Base-by-base conservation (phyloP, 2,329 filamentous ascomycete genomes). In the Tolypocladium sp. region DNA sequence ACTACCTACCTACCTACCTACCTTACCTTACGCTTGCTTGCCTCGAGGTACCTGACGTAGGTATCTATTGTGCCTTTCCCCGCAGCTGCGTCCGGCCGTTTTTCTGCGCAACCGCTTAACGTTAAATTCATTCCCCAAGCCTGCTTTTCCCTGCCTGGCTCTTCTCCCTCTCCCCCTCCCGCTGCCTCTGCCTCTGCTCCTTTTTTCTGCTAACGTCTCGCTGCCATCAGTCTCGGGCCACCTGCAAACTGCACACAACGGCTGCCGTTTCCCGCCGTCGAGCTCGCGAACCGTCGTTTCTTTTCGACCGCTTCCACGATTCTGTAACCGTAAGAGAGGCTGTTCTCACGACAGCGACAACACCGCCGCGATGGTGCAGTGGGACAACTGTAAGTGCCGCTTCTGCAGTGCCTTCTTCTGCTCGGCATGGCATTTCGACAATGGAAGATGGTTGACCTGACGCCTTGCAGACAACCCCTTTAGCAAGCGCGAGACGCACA, bases 401-500 rank as follows among this genome's bases (percentile, higher is more conserved):
- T 4, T n/a, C 30, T 6, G 10, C 40, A 8, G 30, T 9, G 30
- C 30, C 30, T 33, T 30, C 27, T 30, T 56, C 30, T 3, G 9
- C 30, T 2, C 40, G 30, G 9, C 30, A 30, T 30, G 27, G 27
- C 4, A 5, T 5, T 5, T 30, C 27, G 30, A 33, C 30, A n/a
- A n/a, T n/a, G 30, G 30, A 9, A 7, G 5, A 2, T 15, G 44
- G 37, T 41, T 27, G 46, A 13, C 13, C 57, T 59, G 37, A 60
- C 33, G 33, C 25, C 15, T 57, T 37, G 37, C 62, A 90, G 87
- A 84, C 70, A 94, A 94, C 72, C 90, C 90, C 35, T 94, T 94
- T 75, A 78, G 82, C 61, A 86, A 81, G 73, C 85, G 85, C 67
- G 88, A 92, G 61, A 79, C 83, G 22, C 86, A 91, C 69, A 80